Base-by-base conservation (phyloP, 495 filamentous ascomycete species). In the Penicillium coprophilum region DNA sequence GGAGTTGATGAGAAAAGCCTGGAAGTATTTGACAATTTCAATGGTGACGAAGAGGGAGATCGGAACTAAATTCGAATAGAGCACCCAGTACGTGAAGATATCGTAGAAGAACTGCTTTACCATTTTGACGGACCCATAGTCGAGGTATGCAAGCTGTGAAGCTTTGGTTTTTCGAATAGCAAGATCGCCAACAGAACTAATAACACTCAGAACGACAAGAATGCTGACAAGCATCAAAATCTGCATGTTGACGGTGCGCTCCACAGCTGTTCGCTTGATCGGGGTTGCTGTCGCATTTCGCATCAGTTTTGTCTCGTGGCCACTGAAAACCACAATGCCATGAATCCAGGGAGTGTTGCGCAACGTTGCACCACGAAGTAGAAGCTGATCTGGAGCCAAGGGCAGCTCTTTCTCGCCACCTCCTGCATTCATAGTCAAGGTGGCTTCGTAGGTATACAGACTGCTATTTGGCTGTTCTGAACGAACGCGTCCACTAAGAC, bases 381-480 rank as follows among this genome's bases (percentile, higher is more conserved):
- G 77, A 21, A 99, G 79, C 65, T 93, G 88, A 64, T 94, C 90
- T 0, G 90, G 90, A 48, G 83, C 83, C 24, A 97, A 66, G 1
- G 92, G 80, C 38, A 96, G 77, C 66, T 97, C 95, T 72, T 96
- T 97, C 77, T 99, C 95, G 8, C 95, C 95, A 12, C 94, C 94
- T 32, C 95, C 94, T 50, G 87, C 83, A 59, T 90, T 86, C 82
- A 97, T 89, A 1, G 92, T 97, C 70, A 99, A 70, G 1, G 95
- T 97, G 40, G 91, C 95, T 72, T 99, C 95, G 69, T 97, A 99
- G 4, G 95, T 99, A 67, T 99, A 99, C 36, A 99, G 77, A 71
- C 91, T 97, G 76, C 92, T 96, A 77, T 99, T 99, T 19, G 95
- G 95, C 71, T 97, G 95, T 72, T 99, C 95, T 27, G 94, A 97